These are phyloP conservation scores for Pyrenophora seminiperda DNA, from an alignment of 2,329 filamentous ascomycete species.

Conservation along the genomic window DNA sequence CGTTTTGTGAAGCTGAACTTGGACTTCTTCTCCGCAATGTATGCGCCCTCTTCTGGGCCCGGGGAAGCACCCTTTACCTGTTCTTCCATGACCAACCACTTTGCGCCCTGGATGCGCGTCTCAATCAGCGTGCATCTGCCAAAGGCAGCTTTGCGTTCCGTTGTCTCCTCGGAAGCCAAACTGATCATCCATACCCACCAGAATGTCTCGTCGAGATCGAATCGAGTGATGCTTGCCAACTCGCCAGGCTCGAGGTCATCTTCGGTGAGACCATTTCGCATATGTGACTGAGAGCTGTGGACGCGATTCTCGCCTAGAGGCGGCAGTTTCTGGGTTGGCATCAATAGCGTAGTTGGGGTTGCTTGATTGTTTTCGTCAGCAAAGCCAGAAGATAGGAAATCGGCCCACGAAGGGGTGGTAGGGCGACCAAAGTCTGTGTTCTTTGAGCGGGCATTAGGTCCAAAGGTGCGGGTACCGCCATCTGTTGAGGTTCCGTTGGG, in stretches of 20 bases:
- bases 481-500: constrained; percentile 35
- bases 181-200: constrained; percentile 99
- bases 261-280: constrained; percentile 65
- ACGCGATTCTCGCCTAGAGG: constrained; percentile 76
- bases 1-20: constrained; percentile 84
- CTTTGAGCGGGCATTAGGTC: constrained; percentile 69
- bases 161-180: constrained; percentile 85
- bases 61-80: constrained; percentile 91
- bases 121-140: constrained; percentile 92
- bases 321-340: constrained; percentile 93
- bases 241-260: constrained; percentile 85
- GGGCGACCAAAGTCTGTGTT: constrained; percentile 74
- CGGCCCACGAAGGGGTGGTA: constrained; percentile 96
- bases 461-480: constrained; percentile 69
- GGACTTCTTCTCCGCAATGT: constrained; percentile 93
- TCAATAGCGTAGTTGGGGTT: constrained; percentile 68
- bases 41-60: constrained; percentile 81
- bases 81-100: constrained; percentile 95
- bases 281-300: constrained; percentile 83
- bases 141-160: constrained; percentile 86
- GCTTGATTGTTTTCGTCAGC: constrained; percentile 73
- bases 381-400: constrained; percentile 94
- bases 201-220: constrained; percentile 92
- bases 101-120: constrained; percentile 77
- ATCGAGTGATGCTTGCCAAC: constrained; percentile 83